These are phyloP conservation scores for Pascua sp. DNA, from an alignment of 1,284 basidiomycete genomes.

Conservation along the genomic window DNA sequence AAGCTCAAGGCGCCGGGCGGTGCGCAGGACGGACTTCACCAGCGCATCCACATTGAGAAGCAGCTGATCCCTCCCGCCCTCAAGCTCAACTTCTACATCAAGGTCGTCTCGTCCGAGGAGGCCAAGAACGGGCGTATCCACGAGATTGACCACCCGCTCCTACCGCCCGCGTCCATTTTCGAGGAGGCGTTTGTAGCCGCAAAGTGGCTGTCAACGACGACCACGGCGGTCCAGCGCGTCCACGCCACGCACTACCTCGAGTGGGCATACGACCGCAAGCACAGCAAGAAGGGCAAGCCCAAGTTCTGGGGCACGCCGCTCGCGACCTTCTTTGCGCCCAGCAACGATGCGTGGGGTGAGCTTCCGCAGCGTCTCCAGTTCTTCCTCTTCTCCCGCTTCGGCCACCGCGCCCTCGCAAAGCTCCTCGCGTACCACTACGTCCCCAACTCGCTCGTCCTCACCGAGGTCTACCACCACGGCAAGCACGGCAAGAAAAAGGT, in stretches of 20 bases:
- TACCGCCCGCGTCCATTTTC: slow-evolving; percentile 63
- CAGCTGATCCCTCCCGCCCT: slow-evolving; percentile 49
- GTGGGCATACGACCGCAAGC: slow-evolving; percentile 52
- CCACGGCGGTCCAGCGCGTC: slow-evolving; percentile 60
- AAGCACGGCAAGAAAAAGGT: slow-evolving; percentile 11
- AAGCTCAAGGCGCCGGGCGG: slow-evolving; percentile 57
- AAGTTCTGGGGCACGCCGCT: slow-evolving; percentile 55
- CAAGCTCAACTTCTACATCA: slow-evolving; percentile 59
- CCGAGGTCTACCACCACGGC: slow-evolving; percentile 54
- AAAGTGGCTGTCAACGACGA: slow-evolving; percentile 58
- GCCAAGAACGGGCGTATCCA: slow-evolving; percentile 66
- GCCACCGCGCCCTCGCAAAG: slow-evolving; percentile 58
- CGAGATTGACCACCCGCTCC: slow-evolving; percentile 59
- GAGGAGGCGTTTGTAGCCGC: slow-evolving; percentile 59
- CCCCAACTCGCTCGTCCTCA: slow-evolving; percentile 58
- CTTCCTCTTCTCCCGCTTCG: slow-evolving; percentile 68
- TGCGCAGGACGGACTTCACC: slow-evolving; percentile 56
- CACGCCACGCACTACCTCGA: slow-evolving; percentile 52
- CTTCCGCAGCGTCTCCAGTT: slow-evolving; percentile 59
- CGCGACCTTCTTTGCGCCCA: slow-evolving; percentile 64
- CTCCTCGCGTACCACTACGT: slow-evolving; percentile 65
- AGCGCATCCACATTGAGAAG: slow-evolving; percentile 59
- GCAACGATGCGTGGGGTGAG: slow-evolving; percentile 60
- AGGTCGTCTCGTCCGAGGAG: slow-evolving; percentile 51
- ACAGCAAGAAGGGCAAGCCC: slow-evolving; percentile 47